Conservation (phyloP, 305 asterid species). For the Solanum hybrid region DNA sequence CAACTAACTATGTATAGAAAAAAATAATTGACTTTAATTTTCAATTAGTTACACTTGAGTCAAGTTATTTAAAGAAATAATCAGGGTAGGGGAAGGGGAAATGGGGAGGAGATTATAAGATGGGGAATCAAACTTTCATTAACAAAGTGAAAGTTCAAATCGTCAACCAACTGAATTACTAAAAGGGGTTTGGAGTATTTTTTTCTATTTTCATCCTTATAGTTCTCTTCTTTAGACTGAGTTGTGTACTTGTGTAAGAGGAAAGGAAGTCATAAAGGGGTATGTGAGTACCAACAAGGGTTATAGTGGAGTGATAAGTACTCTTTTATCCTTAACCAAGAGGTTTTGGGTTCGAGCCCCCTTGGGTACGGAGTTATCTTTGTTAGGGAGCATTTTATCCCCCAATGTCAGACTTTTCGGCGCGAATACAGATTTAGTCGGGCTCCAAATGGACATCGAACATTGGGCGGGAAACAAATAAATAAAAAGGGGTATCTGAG, state of each 20-base stretch:
- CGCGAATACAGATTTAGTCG: too few species aligned
- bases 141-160: neutral
- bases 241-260: neutral
- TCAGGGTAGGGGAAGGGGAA: neutral
- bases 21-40: neutral
- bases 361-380: accelerated
- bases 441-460: too few species aligned
- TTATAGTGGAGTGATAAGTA: neutral
- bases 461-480: too few species aligned
- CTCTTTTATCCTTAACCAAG: neutral
- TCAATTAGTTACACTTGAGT: neutral
- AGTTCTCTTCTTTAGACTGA: neutral
- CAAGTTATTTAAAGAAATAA: neutral
- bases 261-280: neutral
- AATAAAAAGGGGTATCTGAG: neutral
- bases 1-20: neutral
- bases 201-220: neutral
- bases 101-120: neutral
- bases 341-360: neutral
- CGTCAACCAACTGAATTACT: neutral
- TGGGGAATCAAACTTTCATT: neutral
- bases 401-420: neutral
- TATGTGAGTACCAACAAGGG: neutral
- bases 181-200: neutral
- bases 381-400: neutral